Conservation (phyloP, 2,329 filamentous ascomycete genomes). For the Tolypocladium pustulatum region DNA sequence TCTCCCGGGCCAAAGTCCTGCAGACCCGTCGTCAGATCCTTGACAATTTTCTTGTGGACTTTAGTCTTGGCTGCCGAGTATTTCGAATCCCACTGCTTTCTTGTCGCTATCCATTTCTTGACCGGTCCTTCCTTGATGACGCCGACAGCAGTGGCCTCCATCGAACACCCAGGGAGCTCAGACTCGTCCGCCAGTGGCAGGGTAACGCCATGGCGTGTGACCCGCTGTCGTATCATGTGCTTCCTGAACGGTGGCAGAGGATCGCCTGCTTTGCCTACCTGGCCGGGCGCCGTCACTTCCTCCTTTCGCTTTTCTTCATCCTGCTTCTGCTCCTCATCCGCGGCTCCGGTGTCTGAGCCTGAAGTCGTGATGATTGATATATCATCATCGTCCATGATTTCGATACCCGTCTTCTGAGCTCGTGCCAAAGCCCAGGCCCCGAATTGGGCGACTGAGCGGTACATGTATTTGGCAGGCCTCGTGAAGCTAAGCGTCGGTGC, state of each 20-base stretch:
- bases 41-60: conserved; percentile 62
- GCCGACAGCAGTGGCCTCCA: conserved; percentile 58
- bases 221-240: conserved; percentile 86
- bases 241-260: conserved; percentile 67
- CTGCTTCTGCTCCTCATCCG: conserved; percentile 11
- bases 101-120: conserved; percentile 71
- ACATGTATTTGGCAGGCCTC: conserved; percentile 94
- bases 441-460: conserved; percentile 83
- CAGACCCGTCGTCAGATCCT: conserved; percentile 63
- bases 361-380: conserved; percentile 64
- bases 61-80: conserved; percentile 60
- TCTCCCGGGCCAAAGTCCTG: conserved; percentile 62
- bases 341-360: conserved; percentile 21
- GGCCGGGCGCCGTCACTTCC: conserved; percentile 12
- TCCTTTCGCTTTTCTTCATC: conserved; percentile 7
- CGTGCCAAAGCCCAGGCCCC: conserved; percentile 81
- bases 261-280: conserved; percentile 81
- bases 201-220: conserved; percentile 68
- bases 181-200: conserved; percentile 54
- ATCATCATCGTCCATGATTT: conserved; percentile 69
- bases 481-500: conserved; percentile 91
- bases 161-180: conserved; percentile 54
- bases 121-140: conserved; percentile 72
- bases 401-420: conserved; percentile 69
- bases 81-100: conserved; percentile 60